phyloP scores from a whole-genome alignment of 495 filamentous ascomycete genomes.

The Pseudomonodictys pantanalensis region DNA sequence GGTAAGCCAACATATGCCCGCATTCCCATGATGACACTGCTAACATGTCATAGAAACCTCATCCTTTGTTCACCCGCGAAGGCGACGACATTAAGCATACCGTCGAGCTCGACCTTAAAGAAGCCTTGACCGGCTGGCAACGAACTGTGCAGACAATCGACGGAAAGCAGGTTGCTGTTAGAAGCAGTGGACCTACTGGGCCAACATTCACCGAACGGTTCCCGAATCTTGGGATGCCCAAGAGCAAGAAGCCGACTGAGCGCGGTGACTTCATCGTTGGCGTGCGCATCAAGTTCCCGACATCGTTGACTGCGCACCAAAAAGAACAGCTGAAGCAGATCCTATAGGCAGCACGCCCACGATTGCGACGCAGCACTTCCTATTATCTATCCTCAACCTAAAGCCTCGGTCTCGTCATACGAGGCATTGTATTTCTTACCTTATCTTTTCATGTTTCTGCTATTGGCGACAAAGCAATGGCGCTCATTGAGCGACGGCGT shows the following conservation, averaged over 20 bases:
- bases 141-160: slow-evolving; percentile 92
- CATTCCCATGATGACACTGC: background rate
- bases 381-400: too few relatives aligned
- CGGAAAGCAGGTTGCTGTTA: slow-evolving; percentile 72
- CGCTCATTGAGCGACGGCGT: too few relatives aligned
- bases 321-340: slow-evolving; percentile 78
- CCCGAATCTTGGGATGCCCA: slow-evolving; percentile 83
- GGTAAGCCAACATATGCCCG: slow-evolving; percentile 54
- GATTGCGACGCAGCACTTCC: slow-evolving; percentile 55
- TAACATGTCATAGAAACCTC: slow-evolving; percentile 63
- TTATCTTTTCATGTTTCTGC: too few relatives aligned
- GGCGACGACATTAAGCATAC: slow-evolving; percentile 79
- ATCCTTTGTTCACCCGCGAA: slow-evolving; percentile 76
- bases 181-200: slow-evolving; percentile 76
- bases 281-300: slow-evolving; percentile 88
- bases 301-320: slow-evolving; percentile 66
- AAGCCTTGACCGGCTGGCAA: slow-evolving; percentile 93
- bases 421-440: too few relatives aligned
- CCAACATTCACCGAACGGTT: slow-evolving; percentile 78
- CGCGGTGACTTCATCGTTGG: slow-evolving; percentile 86
- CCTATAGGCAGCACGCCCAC: slow-evolving; percentile 47
- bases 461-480: too few relatives aligned
- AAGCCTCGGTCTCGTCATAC: too few relatives aligned
- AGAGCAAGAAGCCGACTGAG: slow-evolving; percentile 78
- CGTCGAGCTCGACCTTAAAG: slow-evolving; percentile 83